Conservation (phyloP, 192 early-diverging fungal genomes). For the Chytriomyces confervae region DNA sequence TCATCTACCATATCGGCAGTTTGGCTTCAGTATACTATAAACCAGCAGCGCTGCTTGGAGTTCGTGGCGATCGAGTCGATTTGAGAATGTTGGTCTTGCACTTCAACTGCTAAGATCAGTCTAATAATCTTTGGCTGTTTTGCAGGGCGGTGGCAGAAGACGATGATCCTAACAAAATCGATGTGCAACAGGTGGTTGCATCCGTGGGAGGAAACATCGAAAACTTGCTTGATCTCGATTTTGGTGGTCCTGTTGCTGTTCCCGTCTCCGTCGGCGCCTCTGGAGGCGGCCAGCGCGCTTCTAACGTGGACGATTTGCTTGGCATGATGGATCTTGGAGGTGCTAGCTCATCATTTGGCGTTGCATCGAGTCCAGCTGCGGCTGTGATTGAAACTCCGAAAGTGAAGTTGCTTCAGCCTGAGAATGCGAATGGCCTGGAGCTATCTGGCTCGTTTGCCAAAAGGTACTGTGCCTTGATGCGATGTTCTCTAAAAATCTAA, state of each 20-base stretch:
- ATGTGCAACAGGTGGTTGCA: constrained; percentile 36
- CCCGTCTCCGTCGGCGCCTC: constrained; percentile 3
- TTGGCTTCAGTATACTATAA: constrained; percentile 93
- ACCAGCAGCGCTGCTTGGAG: constrained; percentile 84
- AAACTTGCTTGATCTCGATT: constrained; percentile 76
- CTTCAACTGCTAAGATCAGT: constrained; percentile 16
- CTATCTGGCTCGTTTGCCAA: constrained; percentile 42
- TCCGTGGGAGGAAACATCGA: constrained; percentile 60
- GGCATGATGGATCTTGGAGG: constrained; percentile 47
- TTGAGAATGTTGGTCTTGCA: constrained; percentile 36
- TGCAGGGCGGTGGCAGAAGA: constrained; percentile 7
- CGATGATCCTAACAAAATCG: constrained; percentile 61
- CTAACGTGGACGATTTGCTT: constrained; percentile 53
- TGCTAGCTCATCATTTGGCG: neutral
- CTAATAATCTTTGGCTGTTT: neutral
- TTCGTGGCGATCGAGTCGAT: constrained; percentile 43
- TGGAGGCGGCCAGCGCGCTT: neutral
- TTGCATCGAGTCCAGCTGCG: neutral
- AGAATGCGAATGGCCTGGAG: constrained; percentile 45
- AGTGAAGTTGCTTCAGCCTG: constrained; percentile 38
- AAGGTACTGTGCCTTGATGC: neutral
- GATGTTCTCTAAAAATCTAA: neutral
- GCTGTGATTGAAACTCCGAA: constrained; percentile 26
- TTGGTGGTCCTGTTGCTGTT: constrained; percentile 58
- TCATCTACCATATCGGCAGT: constrained; percentile 84